Evolutionary conservation across 2,329 filamentous ascomycete genomes (phyloP).

Genomic region (Didymella exigua): DNA sequence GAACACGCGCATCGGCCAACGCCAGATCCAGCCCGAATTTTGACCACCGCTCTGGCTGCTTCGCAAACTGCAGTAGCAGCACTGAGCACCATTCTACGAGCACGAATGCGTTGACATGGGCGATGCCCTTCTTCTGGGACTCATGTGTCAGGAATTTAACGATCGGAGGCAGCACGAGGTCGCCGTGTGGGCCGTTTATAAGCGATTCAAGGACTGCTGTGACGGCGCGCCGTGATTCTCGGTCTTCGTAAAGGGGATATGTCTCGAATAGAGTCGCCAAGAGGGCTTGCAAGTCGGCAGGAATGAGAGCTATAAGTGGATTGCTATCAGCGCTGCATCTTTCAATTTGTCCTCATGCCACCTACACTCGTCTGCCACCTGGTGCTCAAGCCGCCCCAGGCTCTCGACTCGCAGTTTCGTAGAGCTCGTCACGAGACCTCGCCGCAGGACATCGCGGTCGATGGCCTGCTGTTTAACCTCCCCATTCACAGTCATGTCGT

Average conservation of each 20-base stretch:
- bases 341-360: constrained; percentile 7
- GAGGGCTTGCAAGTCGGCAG: constrained; percentile 57
- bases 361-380: constrained; percentile 53
- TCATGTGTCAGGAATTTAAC: constrained; percentile 73
- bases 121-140: constrained; percentile 76
- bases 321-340: constrained; percentile 19
- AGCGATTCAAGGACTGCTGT: constrained; percentile 77
- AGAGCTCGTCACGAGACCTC: constrained; percentile 54
- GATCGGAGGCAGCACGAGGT: constrained; percentile 66
- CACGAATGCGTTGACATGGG: constrained; percentile 81
- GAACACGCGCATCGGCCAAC: constrained; percentile 69
- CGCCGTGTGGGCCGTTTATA: constrained; percentile 63
- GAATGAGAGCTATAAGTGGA: constrained; percentile 46
- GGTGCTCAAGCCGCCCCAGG: constrained; percentile 52
- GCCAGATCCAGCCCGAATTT: constrained; percentile 70
- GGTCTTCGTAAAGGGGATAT: constrained; percentile 85
- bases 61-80: constrained; percentile 73
- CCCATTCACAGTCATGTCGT: constrained; percentile 47
- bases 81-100: constrained; percentile 88
- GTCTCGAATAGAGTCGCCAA: constrained; percentile 82
- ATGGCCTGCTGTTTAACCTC: constrained; percentile 40
- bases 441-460: constrained; percentile 46
- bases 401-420: constrained; percentile 55
- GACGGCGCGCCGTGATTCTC: constrained; percentile 80
- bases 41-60: constrained; percentile 65